Evolutionary conservation across 306 rosid species (phyloP), one percentile per base, ranked within the genome.

Genomic region (Styphnolobium japonicum): DNA sequence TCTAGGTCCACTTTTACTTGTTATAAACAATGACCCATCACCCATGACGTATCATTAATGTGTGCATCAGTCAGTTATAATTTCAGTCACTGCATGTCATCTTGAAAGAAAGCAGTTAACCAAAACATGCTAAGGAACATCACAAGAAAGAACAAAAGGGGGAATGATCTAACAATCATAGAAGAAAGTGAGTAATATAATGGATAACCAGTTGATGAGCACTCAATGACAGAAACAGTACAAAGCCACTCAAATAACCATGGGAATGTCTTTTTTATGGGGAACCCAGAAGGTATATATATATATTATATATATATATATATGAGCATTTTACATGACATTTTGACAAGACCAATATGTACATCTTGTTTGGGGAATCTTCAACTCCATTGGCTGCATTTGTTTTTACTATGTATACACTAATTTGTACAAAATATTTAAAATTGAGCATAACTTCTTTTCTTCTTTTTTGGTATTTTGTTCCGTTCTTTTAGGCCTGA

Each of bases 1-100:
- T 90, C 85, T 78, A 33, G n/a, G 36, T 82, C 82, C 75, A 85
- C 92, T 80, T 86, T 87, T 78, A 87, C 89, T 76, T 77, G 84
- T 81, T 86, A 82, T 82, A 82, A 67, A 76, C 83, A 77, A 73
- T 73, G 77, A 76, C 81, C 80, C n/a, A n/a, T n/a, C n/a, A n/a
- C n/a, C n/a, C 80, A 78, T 81, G 77, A 85, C 82, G 83, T 73
- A 71, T 86, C 83, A 72, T 60, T 34, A 76, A 73, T 80, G 76
- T 75, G 75, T 46, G 81, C 62, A 80, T 76, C 84, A 69, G 23
- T 68, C 80, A 57, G 7, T 74, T 36, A 36, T 64, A 46, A 49
- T 72, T 82, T 76, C 75, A 67, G 71, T 51, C 80, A 49, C 63
- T 75, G 80, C 80, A 49, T 76, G 80, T 71, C 66, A 56, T 63